Evolutionary conservation across 345 rosid species (phyloP).

Genomic region (Acer campestre): DNA sequence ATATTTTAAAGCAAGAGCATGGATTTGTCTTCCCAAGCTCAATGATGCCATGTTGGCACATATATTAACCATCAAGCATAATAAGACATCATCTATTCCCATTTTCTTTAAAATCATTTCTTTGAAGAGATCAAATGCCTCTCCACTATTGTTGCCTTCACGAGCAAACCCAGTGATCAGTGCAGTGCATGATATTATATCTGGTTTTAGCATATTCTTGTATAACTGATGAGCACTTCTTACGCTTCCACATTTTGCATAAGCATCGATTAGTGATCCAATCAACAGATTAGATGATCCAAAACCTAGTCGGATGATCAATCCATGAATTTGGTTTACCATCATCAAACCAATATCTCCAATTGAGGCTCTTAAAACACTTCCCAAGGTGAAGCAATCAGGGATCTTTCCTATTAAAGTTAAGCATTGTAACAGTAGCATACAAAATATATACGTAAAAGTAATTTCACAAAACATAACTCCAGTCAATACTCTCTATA

Average conservation of each 20-base stretch:
- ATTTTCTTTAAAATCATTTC: conserved; percentile 45
- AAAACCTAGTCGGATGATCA: conserved; percentile 49
- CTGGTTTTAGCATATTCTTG: conserved; percentile 41
- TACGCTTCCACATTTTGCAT: conserved; percentile 61
- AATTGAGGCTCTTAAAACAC: conserved; percentile 59
- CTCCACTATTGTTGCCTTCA: conserved; percentile 22
- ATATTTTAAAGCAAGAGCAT: conserved; percentile 53
- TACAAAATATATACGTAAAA: not conserved
- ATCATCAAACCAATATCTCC: conserved; percentile 30
- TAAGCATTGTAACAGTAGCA: conserved; percentile 12
- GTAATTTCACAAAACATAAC: not conserved
- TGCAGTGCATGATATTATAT: conserved; percentile 65
- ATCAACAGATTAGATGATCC: conserved; percentile 39
- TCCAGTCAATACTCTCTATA: not conserved
- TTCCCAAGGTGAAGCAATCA: conserved; percentile 68
- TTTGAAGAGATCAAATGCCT: conserved; percentile 57
- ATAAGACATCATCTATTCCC: conserved; percentile 54
- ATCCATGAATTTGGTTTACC: conserved; percentile 57
- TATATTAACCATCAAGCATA: conserved; percentile 61
- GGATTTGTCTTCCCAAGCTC: conserved; percentile 67
- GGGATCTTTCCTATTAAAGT: conserved; percentile 52
- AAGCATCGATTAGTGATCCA: conserved; percentile 63
- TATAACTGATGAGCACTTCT: conserved; percentile 45
- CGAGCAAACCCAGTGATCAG: conserved; percentile 59
- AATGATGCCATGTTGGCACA: conserved; percentile 54